Evolutionary conservation across 2,329 filamentous ascomycete genomes (phyloP), one percentile per base, ranked within the genome.

Genomic region (Hypoxylon sp.): DNA sequence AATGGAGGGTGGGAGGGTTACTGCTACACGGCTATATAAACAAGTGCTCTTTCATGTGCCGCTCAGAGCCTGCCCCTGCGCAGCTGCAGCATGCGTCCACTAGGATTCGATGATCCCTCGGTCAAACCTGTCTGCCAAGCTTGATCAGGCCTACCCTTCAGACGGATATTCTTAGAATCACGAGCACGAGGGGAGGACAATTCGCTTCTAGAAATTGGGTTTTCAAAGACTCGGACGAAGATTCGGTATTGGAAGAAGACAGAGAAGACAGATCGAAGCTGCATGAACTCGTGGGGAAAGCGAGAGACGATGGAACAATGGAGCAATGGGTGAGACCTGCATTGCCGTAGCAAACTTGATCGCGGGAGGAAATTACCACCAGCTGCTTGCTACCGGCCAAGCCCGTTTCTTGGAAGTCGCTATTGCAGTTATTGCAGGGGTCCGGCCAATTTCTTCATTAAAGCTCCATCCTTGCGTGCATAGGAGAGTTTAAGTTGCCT

Each of bases 81-180:
- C 22, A 60, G 20, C 30, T 54, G 44, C 63, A 69, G 55, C 56
- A 61, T 67, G 60, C 27, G 33, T 56, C 14, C 33, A 67, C 64
- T 51, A 17, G 67, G 67, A 69, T 70, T 57, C 14, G n/a, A 22
- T 27, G 50, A 66, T 66, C 60, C 65, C 60, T 57, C n/a, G 59
- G 46, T 20, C 56, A 48, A 44, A 50, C 48, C 13, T 64, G 17
- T 64, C 33, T 44, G 35, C 37, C n/a, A 59, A 27, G n/a, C 40
- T 27, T 37, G 30, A 25, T 37, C 2, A 25, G 30, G 33, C 5
- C 25, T 48, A 40, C 22, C 51, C 20, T 49, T 25, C 20, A n/a
- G 22, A 14, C 4, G 50, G 33, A 13, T 44, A 44, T 44, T 44
- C 11, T 44, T 44, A 6, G 11, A 31, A 14, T 20, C 42, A 35